Base-by-base conservation (phyloP, 192 early-diverging fungal species). In the Paraglomus brasilianum region DNA sequence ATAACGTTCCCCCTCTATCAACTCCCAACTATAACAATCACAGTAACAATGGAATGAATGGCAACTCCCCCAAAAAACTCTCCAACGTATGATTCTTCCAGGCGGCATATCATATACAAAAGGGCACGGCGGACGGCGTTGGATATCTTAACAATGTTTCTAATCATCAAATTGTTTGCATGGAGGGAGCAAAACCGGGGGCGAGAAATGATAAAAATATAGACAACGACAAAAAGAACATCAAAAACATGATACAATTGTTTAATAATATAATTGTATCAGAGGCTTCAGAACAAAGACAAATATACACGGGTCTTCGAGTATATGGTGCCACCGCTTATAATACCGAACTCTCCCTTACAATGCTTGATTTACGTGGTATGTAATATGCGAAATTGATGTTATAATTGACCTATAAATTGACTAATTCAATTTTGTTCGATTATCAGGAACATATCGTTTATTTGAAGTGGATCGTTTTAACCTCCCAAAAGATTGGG, bases 231-330 rank as follows among this genome's bases (percentile, higher is more conserved):
- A 47, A 3, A 5, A 48, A 15, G 4, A 47, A 24, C 19, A 62
- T 45, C 6, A 22, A 24, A 21, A 62, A 45, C 10, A 62, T 45
- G n/a, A 11, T 13, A 8, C 15, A 24, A 24, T 4, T 62, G 24
- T 62, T 62, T 36, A n/a, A n/a, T n/a, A n/a, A 64, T 48, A 64
- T 47, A 64, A 64, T 64, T 63, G 61, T 47, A 8, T 64, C 61
- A 38, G 61, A 64, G 10, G 45, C 45, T 14, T 24, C 45, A 17
- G 63, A 24, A 17, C 63, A 11, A 40, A 11, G 14, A 4, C 46
- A 65, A 13, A 14, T 44, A 45, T 62, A 22, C 46, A 10, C 53
- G 2, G 53, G 30, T 6, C 22, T 56, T 15, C 1, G 53, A 21
- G 17, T 39, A 11, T 63, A 63, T 47, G n/a, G n/a, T n/a, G 5